Base-by-base conservation (phyloP, 2,329 filamentous ascomycete species). In the Penicillium sp. region DNA sequence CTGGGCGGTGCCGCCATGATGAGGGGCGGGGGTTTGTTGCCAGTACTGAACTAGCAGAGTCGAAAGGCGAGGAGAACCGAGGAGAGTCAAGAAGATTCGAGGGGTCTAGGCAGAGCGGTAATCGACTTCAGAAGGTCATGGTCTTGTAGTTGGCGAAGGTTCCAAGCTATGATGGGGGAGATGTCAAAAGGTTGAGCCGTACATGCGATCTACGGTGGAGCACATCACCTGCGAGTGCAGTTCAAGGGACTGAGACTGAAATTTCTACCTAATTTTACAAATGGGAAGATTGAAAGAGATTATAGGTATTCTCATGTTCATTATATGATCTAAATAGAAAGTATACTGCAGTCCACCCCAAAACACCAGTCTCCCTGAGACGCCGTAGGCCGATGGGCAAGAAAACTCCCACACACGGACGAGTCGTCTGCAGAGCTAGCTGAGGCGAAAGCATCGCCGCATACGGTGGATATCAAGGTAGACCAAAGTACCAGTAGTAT, bases 1-100 rank as follows among this genome's bases (percentile, higher is more conserved):
- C 65, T 58, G 39, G 62, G 49, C 48, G 61, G 61, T 40, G 61
- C 62, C 39, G 67, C 53, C 67, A 69, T 69, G 46, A 42, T 45
- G 35, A 23, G 20, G 23, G 3, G 20, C 6, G 20, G 23, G 20
- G 38, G 23, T 25, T 24, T n/a, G 23, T 20, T 20, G 33, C 15
- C 33, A 8, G 33, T 18, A 37, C 20, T 12, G 15, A 20, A 20
- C 2, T 8, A 18, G 15, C 15, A 2, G 15, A 18, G 15, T 18
- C 15, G 15, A 18, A 2, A 23, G 20, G 3, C 20, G 20, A 23
- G 20, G 20, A 23, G 20, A 23, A 4, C 4, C 20, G 20, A 37
- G 33, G 33, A 10, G 15, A 23, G 15, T 20, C 4, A 12, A 37
- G 9, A 2, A 25, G 29, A 31, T 20, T n/a, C n/a, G 38, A 23